Base-by-base conservation (phyloP, 148 eudicot genomes). In the Linanthus parryae region DNA sequence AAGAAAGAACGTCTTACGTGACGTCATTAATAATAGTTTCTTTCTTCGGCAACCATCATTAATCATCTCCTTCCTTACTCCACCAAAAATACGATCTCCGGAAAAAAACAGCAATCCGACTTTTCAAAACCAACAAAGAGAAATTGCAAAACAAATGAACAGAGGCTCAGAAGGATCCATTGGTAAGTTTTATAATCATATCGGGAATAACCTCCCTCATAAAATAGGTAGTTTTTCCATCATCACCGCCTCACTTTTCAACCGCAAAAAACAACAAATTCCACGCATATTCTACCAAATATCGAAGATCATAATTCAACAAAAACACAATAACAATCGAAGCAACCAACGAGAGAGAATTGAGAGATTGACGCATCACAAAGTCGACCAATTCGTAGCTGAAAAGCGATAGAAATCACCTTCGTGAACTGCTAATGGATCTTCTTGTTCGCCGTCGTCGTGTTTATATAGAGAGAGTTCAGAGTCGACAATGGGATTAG, bases 131-230 rank as follows among this genome's bases (percentile, higher is more conserved):
- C 39, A 42, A 16, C 19, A n/a, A n/a, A 28, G 18, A 27, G 2
- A 48, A 28, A 3, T 15, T 9, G 4, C 4, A 15, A 15, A 12
- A 2, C 22, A 2, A 24, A 25, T 35, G 44, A 35, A 15, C 0
- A 16, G 52, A 50, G 58, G 78, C 78, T 73, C 78, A 73, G 73
- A 73, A 73, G 78, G 78, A 73, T 73, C 78, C 78, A 73, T 73
- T 73, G 78, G 78, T 73, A 33, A 31, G 13, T 48, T 73, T 59
- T 57, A 60, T 64, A 73, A 68, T 69, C 73, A 64, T 25, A 50
- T 22, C 23, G 15, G 48, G 44, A 30, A 71, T 36, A 31, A 20
- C 26, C 16, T 44, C 74, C 23, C 24, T 74, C 79, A 74, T 36
- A 59, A 74, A 70, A 74, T 70, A 70, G 79, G 75, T 74, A 74